Conservation (phyloP, 169 alveolate species). For the Cryptosporidium ubiquitum region DNA sequence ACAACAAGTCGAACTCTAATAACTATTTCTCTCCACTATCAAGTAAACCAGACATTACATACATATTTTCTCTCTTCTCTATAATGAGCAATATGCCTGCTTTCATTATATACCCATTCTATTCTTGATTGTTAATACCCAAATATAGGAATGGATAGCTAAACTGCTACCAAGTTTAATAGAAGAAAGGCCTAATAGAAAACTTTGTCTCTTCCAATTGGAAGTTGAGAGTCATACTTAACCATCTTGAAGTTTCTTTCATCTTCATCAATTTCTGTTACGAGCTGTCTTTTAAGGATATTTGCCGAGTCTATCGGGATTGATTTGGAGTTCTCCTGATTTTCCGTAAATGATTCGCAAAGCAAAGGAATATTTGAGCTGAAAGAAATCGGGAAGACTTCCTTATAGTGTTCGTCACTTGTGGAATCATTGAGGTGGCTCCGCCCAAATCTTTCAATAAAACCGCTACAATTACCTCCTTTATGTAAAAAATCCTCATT, state of each 20-base stretch:
- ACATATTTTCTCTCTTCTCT: not conserved
- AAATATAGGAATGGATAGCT: not conserved
- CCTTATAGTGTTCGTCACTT: not conserved
- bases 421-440: not conserved
- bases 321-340: not conserved
- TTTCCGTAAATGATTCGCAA: not conserved
- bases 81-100: not conserved
- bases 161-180: not conserved
- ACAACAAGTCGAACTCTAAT: not conserved
- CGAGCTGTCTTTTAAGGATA: slow-evolving; percentile 30
- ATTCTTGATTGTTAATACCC: not conserved
- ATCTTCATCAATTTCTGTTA: slow-evolving; percentile 11
- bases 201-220: slow-evolving; percentile 6
- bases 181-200: not conserved
- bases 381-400: not conserved
- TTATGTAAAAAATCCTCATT: not conserved
- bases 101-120: not conserved
- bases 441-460: not conserved
- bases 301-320: slow-evolving; percentile 3
- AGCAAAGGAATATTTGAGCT: not conserved
- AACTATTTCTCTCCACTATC: no score
- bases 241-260: slow-evolving; percentile 23
- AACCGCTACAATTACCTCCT: not conserved
- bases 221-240: slow-evolving; percentile 39
- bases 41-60: not conserved